Conservation (phyloP, 768 basidiomycete species). For the Lentinus brumalis region DNA sequence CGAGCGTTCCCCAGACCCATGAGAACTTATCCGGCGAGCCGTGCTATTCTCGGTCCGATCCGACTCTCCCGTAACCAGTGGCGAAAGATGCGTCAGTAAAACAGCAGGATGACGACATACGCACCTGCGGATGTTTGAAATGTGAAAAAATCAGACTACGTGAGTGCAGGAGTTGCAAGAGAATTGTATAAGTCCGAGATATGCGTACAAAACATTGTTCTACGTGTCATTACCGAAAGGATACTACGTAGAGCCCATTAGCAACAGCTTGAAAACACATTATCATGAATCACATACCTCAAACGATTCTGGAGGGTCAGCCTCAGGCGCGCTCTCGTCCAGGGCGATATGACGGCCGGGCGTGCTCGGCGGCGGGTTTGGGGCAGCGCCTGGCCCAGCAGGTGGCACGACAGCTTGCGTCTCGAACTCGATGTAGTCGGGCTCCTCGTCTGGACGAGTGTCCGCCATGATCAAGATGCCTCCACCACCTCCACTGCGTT, state of each 20-base stretch:
- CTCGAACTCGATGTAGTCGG: slow-evolving; percentile 71
- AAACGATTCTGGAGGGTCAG: slow-evolving; percentile 73
- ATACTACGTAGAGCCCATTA: slow-evolving; percentile 51
- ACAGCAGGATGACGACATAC: slow-evolving; percentile 10
- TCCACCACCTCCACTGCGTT: slow-evolving; percentile 76
- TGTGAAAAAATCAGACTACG: too few relatives aligned
- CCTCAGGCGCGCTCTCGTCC: slow-evolving; percentile 72
- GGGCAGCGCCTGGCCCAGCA: slow-evolving; percentile 16
- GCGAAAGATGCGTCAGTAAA: slow-evolving; percentile 7
- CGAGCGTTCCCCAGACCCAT: neutral
- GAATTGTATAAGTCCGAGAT: slow-evolving; percentile 20
- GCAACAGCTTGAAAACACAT: slow-evolving; percentile 6
- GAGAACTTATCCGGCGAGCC: neutral
- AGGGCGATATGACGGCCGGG: slow-evolving; percentile 57
- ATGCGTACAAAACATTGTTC: slow-evolving; percentile 17
- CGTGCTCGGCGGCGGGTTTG: slow-evolving; percentile 30
- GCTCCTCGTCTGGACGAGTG: slow-evolving; percentile 65
- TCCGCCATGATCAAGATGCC: slow-evolving; percentile 88
- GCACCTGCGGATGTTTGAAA: neutral
- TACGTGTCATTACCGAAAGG: slow-evolving; percentile 71
- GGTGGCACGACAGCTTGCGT: slow-evolving; percentile 30
- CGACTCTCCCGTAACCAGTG: neutral
- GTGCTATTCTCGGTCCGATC: slow-evolving; percentile 2
- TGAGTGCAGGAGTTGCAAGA: neutral
- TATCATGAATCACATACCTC: slow-evolving; percentile 54